Evolutionary conservation across 2,329 filamentous ascomycete genomes (phyloP).

Genomic region (Ophiobolus disseminans): DNA sequence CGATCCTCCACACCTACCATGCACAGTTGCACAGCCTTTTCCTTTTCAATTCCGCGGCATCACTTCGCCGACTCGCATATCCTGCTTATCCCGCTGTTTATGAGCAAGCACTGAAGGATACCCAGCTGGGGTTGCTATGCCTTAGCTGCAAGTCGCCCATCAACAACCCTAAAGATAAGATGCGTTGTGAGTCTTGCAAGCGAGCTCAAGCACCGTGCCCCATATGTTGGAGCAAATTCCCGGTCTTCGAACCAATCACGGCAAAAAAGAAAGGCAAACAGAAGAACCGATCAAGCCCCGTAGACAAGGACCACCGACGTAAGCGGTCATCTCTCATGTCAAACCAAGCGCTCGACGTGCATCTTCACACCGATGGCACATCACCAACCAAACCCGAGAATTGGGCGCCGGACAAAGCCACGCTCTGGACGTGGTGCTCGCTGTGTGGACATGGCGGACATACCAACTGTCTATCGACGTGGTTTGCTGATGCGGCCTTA

Average conservation of each 20-base stretch:
- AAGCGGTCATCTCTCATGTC: slow-evolving; percentile 37
- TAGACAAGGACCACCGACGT: slow-evolving; percentile 31
- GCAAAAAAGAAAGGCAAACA: slow-evolving; percentile 39
- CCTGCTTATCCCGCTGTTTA: slow-evolving; percentile 64
- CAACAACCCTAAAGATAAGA: slow-evolving; percentile 59
- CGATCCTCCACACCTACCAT: slow-evolving; percentile 65
- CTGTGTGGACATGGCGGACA: slow-evolving; percentile 68
- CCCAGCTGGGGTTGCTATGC: slow-evolving; percentile 62
- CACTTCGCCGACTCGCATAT: slow-evolving; percentile 63
- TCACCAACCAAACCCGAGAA: slow-evolving; percentile 33
- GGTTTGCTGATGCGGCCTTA: slow-evolving; percentile 58
- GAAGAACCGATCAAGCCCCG: slow-evolving; percentile 26
- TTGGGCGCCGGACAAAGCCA: slow-evolving; percentile 34
- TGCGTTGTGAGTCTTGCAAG: slow-evolving; percentile 60
- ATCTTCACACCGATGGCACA: slow-evolving; percentile 20
- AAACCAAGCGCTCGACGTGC: slow-evolving; percentile 7
- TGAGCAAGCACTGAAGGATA: slow-evolving; percentile 63
- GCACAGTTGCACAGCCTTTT: slow-evolving; percentile 58
- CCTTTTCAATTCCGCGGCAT: slow-evolving; percentile 61
- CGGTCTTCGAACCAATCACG: slow-evolving; percentile 48
- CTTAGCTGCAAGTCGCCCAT: slow-evolving; percentile 64
- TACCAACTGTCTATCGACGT: slow-evolving; percentile 62
- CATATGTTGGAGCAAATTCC: slow-evolving; percentile 54
- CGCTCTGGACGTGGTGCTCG: slow-evolving; percentile 64
- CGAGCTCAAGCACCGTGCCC: slow-evolving; percentile 52